phyloP scores from a whole-genome alignment of 2,329 filamentous ascomycete genomes.

The Xylaria hypoxylon region DNA sequence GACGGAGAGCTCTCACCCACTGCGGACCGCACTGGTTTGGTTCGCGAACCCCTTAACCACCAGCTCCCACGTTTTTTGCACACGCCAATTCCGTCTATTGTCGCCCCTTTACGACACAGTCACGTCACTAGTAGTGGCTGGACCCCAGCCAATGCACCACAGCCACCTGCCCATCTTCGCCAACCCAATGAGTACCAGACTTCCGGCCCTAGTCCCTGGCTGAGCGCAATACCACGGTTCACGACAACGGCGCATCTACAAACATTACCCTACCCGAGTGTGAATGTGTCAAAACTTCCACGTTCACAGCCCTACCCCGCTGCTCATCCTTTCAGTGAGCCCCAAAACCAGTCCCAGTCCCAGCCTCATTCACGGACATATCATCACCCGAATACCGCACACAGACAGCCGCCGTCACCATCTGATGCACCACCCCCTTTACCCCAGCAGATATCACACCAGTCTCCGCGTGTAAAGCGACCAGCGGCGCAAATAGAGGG shows the following conservation, averaged over 20 bases:
- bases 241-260: slow-evolving; percentile 42
- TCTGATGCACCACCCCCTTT: slow-evolving; percentile 19
- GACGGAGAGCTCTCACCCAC: slow-evolving; percentile 54
- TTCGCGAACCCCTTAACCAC: slow-evolving; percentile 27
- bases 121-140: slow-evolving; percentile 43
- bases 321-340: slow-evolving; percentile 23
- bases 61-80: slow-evolving; percentile 38
- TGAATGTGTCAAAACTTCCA: slow-evolving; percentile 38
- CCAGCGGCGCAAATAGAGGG: slow-evolving; percentile 46
- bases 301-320: slow-evolving; percentile 31
- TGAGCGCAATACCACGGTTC: slow-evolving; percentile 60
- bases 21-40: slow-evolving; percentile 41
- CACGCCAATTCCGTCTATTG: slow-evolving; percentile 41
- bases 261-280: slow-evolving; percentile 9
- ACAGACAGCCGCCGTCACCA: slow-evolving; percentile 18
- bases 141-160: slow-evolving; percentile 47
- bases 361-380: slow-evolving; percentile 24
- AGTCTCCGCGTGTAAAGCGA: slow-evolving; percentile 43
- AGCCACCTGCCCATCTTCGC: slow-evolving; percentile 30
- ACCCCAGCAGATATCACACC: neutral
- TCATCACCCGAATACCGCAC: slow-evolving; percentile 3
- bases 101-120: slow-evolving; percentile 37
- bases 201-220: slow-evolving; percentile 54
- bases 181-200: slow-evolving; percentile 40
- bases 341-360: slow-evolving; percentile 5